Evolutionary conservation across 2,329 filamentous ascomycete genomes (phyloP).

Genomic region (Fusarium goolgardi): DNA sequence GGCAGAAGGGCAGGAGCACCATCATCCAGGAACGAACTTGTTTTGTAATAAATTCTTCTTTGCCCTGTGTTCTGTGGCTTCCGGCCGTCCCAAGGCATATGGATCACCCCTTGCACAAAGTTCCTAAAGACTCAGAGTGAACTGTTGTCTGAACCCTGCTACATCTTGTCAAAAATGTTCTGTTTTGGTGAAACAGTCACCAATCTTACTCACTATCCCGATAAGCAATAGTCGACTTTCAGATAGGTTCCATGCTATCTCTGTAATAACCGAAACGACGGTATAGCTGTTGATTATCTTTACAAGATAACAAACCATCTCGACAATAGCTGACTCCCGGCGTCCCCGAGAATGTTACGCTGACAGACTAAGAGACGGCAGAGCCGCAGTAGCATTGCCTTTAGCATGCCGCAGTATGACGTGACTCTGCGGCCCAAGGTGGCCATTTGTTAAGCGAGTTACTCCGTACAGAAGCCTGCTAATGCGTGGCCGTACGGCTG

Average conservation of each 20-base stretch:
- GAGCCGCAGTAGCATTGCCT: not conserved
- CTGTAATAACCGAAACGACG: no score
- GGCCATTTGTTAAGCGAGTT: not conserved
- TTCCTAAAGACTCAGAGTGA: not conserved
- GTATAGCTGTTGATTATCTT: no score
- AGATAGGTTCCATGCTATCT: no score
- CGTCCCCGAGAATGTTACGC: not conserved
- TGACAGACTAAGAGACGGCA: not conserved
- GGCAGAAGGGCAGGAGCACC: not conserved
- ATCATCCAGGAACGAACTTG: not conserved
- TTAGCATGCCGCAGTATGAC: not conserved
- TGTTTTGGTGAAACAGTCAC: no score
- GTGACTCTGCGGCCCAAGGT: not conserved
- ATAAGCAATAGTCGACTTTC: no score
- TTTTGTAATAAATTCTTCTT: not conserved
- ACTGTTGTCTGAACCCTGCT: not conserved
- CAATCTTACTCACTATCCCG: no score
- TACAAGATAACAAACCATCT: no score
- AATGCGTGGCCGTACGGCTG: not conserved
- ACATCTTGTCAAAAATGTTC: no score
- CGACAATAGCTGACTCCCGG: not conserved
- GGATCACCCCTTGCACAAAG: not conserved
- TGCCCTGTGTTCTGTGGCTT: not conserved
- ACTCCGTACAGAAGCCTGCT: not conserved
- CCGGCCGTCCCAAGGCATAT: no score